These are phyloP conservation scores for Ploettnerulaceae sp. DNA, from an alignment of 2,329 filamentous ascomycete species.

Conservation along the genomic window DNA sequence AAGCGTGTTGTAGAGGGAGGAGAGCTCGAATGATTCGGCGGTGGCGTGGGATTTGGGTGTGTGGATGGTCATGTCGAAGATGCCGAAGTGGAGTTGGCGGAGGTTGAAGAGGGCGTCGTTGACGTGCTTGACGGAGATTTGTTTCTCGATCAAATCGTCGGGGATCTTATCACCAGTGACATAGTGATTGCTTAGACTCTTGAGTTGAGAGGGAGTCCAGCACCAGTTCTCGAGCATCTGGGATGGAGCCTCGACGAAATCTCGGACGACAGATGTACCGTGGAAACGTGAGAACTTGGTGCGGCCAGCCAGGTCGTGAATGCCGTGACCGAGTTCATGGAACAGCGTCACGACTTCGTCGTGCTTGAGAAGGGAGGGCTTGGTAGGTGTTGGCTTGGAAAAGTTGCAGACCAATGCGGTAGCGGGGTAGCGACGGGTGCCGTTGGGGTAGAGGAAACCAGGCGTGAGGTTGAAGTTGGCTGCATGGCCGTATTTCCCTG, in stretches of 20 bases:
- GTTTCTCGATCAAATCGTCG: conserved; percentile 66
- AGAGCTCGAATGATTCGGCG: conserved; percentile 60
- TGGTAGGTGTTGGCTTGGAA: conserved; percentile 70
- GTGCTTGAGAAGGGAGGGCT: conserved; percentile 76
- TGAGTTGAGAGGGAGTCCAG: conserved; percentile 62
- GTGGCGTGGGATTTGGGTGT: conserved; percentile 63
- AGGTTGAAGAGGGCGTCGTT: conserved; percentile 77
- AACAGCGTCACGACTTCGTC: conserved; percentile 79
- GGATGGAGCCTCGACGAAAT: conserved; percentile 67
- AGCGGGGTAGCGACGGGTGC: conserved; percentile 67
- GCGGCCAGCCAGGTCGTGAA: conserved; percentile 62
- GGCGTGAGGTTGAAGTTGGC: conserved; percentile 81
- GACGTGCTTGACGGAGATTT: conserved; percentile 74
- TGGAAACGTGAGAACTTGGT: conserved; percentile 62
- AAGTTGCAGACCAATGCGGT: conserved; percentile 84
- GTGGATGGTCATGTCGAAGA: conserved; percentile 81
- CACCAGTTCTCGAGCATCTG: conserved; percentile 77
- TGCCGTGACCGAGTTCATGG: conserved; percentile 70
- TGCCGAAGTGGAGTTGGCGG: conserved; percentile 73
- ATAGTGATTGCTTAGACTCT: conserved; percentile 68
- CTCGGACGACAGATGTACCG: conserved; percentile 59
- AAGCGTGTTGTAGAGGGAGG: conserved; percentile 66
- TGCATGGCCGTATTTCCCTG: conserved; percentile 79
- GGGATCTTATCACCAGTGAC: conserved; percentile 65
- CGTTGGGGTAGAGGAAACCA: conserved; percentile 61